phyloP scores from a whole-genome alignment of 345 rosid species.

The Turnera subulata region DNA sequence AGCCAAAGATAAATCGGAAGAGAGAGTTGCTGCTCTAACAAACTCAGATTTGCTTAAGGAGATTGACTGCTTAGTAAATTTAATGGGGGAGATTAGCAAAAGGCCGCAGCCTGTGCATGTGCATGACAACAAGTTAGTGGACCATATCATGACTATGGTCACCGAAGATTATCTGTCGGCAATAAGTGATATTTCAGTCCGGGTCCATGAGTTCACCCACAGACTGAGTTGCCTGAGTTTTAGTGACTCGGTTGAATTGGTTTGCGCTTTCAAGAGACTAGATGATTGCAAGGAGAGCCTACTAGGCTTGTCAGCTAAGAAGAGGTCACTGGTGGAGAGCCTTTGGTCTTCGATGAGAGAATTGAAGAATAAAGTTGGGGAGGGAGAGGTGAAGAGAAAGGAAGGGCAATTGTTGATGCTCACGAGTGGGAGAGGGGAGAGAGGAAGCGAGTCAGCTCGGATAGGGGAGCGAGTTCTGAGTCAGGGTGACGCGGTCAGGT shows the following conservation, averaged over 20 bases:
- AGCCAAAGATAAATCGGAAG: conserved; percentile 50
- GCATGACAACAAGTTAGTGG: conserved; percentile 36
- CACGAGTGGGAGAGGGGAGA: conserved; percentile 23
- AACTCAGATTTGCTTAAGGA: conserved; percentile 53
- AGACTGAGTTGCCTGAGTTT: conserved; percentile 48
- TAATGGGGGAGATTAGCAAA: conserved; percentile 53
- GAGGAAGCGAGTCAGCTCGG: conserved; percentile 57
- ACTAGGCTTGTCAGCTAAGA: conserved; percentile 27
- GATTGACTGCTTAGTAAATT: conserved; percentile 41
- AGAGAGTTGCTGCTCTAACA: conserved; percentile 39
- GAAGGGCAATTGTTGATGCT: conserved; percentile 23
- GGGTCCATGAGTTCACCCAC: conserved; percentile 56
- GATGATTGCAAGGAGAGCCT: conserved; percentile 49
- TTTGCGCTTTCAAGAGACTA: conserved; percentile 46
- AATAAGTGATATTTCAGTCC: conserved; percentile 40
- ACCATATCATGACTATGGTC: conserved; percentile 37
- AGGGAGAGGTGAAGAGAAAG: conserved; percentile 8
- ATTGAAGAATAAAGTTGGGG: conserved; percentile 31
- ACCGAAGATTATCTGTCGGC: conserved; percentile 56
- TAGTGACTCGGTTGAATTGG: conserved; percentile 64
- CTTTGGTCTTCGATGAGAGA: conserved; percentile 49
- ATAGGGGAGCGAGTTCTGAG: conserved; percentile 36
- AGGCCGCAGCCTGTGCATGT: conserved; percentile 36
- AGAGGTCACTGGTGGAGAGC: conserved; percentile 41
- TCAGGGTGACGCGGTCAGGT: conserved; percentile 26